Conservation (phyloP, 1,139 yeast species). For the Blastobotrys ciferrii region DNA sequence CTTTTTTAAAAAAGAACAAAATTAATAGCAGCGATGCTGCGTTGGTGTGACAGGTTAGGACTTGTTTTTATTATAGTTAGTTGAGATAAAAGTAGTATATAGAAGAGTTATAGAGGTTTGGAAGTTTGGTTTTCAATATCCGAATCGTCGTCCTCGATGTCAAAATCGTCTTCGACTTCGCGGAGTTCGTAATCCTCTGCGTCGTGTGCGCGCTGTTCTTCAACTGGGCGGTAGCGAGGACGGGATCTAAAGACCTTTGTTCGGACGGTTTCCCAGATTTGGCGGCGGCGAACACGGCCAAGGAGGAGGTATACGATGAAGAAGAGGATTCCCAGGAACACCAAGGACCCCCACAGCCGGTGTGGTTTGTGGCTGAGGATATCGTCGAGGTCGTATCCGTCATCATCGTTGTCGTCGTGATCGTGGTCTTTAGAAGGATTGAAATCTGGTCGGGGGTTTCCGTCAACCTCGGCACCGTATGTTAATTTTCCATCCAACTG, state of each 20-base stretch:
- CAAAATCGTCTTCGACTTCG: slow-evolving; percentile 23
- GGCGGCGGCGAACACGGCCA: slow-evolving; percentile 42
- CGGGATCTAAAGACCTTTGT: slow-evolving; percentile 19
- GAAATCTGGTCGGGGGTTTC: slow-evolving; percentile 9
- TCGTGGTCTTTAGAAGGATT: slow-evolving; percentile 5
- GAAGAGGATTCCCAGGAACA: slow-evolving; percentile 45
- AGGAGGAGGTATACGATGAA: slow-evolving; percentile 49
- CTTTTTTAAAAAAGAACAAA: no score
- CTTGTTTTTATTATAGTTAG: no score
- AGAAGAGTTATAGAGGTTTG: slow-evolving; percentile 5
- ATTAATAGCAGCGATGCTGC: no score
- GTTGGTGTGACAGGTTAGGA: no score
- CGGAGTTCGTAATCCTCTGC: slow-evolving; percentile 28
- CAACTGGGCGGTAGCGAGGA: slow-evolving; percentile 9
- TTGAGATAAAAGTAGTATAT: no score
- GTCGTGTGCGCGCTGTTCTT: slow-evolving; percentile 8
- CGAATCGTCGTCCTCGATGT: slow-evolving; percentile 23
- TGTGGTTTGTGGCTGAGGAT: slow-evolving; percentile 44
- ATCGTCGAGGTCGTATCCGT: slow-evolving; percentile 37
- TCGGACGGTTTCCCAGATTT: slow-evolving; percentile 30
- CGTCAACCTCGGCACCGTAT: slow-evolving; percentile 28
- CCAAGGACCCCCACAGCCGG: slow-evolving; percentile 55
- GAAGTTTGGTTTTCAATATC: slow-evolving; percentile 18
- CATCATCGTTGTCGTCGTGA: slow-evolving; percentile 25
- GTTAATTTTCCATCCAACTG: slow-evolving; percentile 38